Evolutionary conservation across 2,329 filamentous ascomycete species (phyloP), one percentile per base, ranked within the genome.

Genomic region (Fusarium xylarioides): DNA sequence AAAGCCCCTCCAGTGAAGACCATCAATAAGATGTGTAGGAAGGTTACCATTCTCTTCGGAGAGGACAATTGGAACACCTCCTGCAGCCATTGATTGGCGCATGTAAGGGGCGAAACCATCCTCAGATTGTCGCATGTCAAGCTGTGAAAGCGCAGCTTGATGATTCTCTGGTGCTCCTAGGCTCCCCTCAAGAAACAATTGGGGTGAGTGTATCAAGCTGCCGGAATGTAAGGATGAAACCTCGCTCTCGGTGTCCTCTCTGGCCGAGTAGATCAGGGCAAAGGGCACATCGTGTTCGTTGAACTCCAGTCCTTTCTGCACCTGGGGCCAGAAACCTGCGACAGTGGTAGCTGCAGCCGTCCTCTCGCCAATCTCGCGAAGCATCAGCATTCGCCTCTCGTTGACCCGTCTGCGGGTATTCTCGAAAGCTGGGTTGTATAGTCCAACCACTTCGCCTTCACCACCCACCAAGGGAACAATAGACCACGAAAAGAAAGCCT

Each of bases 401-500:
- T 92, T 93, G 68, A 96, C 90, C 77, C 93, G 93, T 26, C 93
- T 87, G 28, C 92, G 84, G 3, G 93, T 96, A 78, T 95, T 94
- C 74, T 96, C 93, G 73, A 95, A 95, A 0, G 91, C 89, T 6
- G 93, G 93, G 77, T 95, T 95, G 79, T 94, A 95, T 0, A 95
- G 81, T 4, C 92, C 93, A 69, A 93, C 89, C 12, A 95, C 92
- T 18, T 89, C 89, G 5, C 93, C 93, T 66, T 95, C 91, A 43
- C 87, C 86, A 7, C 93, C 93, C 4, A 95, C 88, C 70, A 95
- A 86, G 0, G 93, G 93, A 32, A 95, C 91, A 46, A 95, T 90
- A 3, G 91, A 93, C 93, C 93, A 95, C 18, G 91, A 93, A 79
- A 95, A 95, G 78, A 93, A 95, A 0, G 92, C 91, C 78, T 96